Conservation (phyloP, 2,329 filamentous ascomycete species). For the Pochonia chlamydosporia region DNA sequence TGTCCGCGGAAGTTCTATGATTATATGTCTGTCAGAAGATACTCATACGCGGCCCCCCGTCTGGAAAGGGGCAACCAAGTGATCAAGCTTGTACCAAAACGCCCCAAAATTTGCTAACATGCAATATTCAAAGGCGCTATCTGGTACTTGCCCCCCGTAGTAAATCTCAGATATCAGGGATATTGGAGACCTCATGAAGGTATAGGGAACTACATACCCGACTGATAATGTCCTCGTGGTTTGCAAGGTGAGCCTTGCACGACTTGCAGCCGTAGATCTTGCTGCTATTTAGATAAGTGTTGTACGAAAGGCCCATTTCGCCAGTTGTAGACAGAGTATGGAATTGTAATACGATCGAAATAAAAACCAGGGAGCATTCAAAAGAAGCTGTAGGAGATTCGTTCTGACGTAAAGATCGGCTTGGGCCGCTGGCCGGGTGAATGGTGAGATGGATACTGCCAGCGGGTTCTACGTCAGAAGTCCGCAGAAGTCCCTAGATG, state of each 20-base stretch:
- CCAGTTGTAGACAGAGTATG: background rate
- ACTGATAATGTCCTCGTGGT: slow-evolving; percentile 94
- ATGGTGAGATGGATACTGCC: no score
- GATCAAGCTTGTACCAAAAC: no score
- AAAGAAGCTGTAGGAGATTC: no score
- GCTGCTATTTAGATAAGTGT: slow-evolving; percentile 79
- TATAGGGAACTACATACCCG: slow-evolving; percentile 52
- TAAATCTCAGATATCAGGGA: background rate
- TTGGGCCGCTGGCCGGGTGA: no score
- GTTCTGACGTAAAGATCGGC: no score
- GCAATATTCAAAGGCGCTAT: background rate
- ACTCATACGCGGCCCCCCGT: no score
- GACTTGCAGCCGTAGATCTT: slow-evolving; percentile 90
- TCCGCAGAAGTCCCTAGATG: no score
- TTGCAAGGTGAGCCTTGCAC: slow-evolving; percentile 93
- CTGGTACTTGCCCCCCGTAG: background rate
- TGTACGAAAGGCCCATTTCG: slow-evolving; percentile 82
- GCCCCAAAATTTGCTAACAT: background rate
- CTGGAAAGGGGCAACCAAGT: background rate
- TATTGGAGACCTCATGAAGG: background rate
- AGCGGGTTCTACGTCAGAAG: no score
- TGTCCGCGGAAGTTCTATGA: slow-evolving; percentile 91
- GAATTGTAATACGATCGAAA: no score
- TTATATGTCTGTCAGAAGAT: background rate
- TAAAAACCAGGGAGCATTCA: no score